These are phyloP conservation scores for Rhamnella rubrinervis DNA, from an alignment of 331 rosid species.

Conservation along the genomic window DNA sequence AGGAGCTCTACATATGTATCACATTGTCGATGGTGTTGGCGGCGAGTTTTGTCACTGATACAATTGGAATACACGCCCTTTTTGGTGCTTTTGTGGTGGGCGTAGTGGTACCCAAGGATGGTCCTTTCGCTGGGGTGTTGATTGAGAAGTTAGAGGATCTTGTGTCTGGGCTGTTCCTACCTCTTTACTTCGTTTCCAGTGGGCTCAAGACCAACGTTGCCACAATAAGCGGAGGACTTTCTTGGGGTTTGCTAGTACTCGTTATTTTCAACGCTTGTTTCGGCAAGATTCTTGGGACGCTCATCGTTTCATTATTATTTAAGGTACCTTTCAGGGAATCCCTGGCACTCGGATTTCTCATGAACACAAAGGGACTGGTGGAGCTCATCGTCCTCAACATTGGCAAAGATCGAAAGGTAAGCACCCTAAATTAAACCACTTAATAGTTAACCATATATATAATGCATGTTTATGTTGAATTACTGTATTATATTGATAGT, in stretches of 20 bases:
- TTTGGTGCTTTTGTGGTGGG: constrained; percentile 57
- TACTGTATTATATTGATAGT: not conserved
- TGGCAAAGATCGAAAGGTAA: constrained; percentile 54
- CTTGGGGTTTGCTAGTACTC: constrained; percentile 44
- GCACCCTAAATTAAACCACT: not conserved
- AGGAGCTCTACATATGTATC: constrained; percentile 33
- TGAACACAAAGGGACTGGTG: constrained; percentile 66
- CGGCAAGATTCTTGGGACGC: constrained; percentile 54
- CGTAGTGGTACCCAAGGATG: constrained; percentile 39
- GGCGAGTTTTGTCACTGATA: constrained; percentile 46
- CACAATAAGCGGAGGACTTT: constrained; percentile 21
- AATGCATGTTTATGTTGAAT: not conserved
- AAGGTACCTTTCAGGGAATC: constrained; percentile 49
- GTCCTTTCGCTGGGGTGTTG: constrained; percentile 39
- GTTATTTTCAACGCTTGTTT: constrained; percentile 34
- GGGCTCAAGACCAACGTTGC: constrained; percentile 53
- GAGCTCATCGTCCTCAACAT: constrained; percentile 66
- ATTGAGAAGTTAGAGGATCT: constrained; percentile 48
- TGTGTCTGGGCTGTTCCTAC: constrained; percentile 43
- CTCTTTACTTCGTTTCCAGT: constrained; percentile 54
- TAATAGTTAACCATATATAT: not conserved
- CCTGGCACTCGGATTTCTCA: constrained; percentile 43
- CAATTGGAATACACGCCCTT: constrained; percentile 50
- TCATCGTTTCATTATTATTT: constrained; percentile 35
- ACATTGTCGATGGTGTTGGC: constrained; percentile 39